A percentile compares a stretch with the other conserved stretches of the same genome.
phyloP scores from a whole-genome alignment of 2,329 filamentous ascomycete species.

The Thermochaetoides dissita region DNA sequence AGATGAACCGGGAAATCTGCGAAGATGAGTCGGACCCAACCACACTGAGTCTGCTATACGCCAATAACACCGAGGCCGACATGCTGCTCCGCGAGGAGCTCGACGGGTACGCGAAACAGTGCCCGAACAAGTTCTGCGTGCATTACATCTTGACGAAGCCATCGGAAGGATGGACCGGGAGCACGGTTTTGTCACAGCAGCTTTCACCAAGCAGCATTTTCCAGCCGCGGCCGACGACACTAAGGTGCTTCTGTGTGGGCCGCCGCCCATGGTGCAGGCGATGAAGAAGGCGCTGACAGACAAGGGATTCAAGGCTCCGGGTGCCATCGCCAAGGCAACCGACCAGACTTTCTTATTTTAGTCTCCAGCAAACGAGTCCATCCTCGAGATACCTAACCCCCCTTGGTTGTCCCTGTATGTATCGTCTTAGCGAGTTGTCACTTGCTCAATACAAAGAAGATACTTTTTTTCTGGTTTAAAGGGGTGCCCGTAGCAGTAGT shows the following conservation, averaged over 20 bases:
- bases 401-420: too few species aligned
- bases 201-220: constrained; percentile 34
- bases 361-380: too few species aligned
- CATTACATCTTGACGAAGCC: constrained; percentile 38
- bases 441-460: too few species aligned
- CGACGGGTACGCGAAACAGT: constrained; percentile 35
- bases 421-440: too few species aligned
- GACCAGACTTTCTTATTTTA: constrained; percentile 45
- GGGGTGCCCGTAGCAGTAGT: too few species aligned
- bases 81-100: constrained; percentile 44
- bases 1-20: constrained; percentile 49
- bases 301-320: constrained; percentile 37
- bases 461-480: too few species aligned
- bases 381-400: too few species aligned
- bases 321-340: constrained; percentile 33
- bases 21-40: constrained; percentile 46
- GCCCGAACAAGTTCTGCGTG: constrained; percentile 39
- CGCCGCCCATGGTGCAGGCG: constrained; percentile 45
- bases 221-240: constrained; percentile 30
- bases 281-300: constrained; percentile 35
- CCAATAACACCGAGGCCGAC: constrained; percentile 43
- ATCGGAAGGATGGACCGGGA: constrained; percentile 31
- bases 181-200: constrained; percentile 36
- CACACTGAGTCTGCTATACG: constrained; percentile 42
- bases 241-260: constrained; percentile 46